Evolutionary conservation across 192 early-diverging fungal genomes (phyloP), one percentile per base, ranked within the genome.

Genomic region (Kappamyces sp.): DNA sequence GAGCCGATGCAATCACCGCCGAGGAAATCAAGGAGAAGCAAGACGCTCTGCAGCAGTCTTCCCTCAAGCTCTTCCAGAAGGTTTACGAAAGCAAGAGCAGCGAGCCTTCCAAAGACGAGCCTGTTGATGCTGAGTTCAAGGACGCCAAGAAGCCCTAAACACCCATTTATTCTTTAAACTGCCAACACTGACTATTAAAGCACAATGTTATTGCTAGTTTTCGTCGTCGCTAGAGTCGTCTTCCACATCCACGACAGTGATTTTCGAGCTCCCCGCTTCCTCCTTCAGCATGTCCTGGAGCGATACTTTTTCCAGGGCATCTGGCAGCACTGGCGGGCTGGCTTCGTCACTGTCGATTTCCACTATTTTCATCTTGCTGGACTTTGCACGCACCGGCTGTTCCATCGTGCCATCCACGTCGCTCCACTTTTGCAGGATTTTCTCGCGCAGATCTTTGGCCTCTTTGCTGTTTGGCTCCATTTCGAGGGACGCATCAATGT

Each of bases 51-150:
- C 94, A 99, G 79, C 84, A 86, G 68, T 85, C 81, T 8, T 84
- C 83, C 54, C 73, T 99, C 57, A 99, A 99, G 79, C 80, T 99
- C 50, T 99, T 99, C 66, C 91, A 99, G 83, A 85, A 91, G 84
- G 90, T 90, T 9, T 97, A 99, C 85, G 92, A 97, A 86, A 86
- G 86, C 67, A 70, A 67, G 63, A 63, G 63, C 4, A 65, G 68
- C 22, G 31, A 54, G 14, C 63, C 62, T 3, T 49, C 57, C 40
- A 57, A 57, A 7, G 59, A 69, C 67, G 77, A 80, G 41, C 63
- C 71, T 9, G 55, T 52, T 53, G 88, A 89, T 45, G 84, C 83
- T 6, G 88, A 89, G 58, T 87, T 83, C 69, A 86, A 87, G 76
- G 86, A 89, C 60, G 78, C 77, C 40, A 73, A 89, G 47, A 40